These are phyloP conservation scores for Trametopsis cervina DNA, from an alignment of 768 basidiomycete genomes.

Conservation along the genomic window DNA sequence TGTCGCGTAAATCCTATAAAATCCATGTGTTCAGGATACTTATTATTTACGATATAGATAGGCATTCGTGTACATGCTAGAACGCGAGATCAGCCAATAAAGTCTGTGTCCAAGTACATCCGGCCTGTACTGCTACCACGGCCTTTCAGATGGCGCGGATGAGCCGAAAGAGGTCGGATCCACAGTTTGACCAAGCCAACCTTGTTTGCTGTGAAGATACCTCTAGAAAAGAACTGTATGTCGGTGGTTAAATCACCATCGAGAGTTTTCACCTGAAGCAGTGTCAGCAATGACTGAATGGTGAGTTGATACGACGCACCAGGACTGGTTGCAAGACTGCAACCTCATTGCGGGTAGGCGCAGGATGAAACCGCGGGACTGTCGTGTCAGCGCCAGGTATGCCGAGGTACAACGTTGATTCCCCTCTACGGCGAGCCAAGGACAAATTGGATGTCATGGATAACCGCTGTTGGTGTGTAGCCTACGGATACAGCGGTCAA, in stretches of 20 bases:
- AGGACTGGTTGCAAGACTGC: constrained; percentile 87
- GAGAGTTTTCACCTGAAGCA: constrained; percentile 63
- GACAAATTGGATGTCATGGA: constrained; percentile 79
- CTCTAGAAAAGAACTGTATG: constrained; percentile 71
- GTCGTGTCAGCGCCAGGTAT: constrained; percentile 34
- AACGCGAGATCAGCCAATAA: background rate
- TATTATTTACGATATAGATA: no score
- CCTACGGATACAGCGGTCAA: constrained; percentile 20
- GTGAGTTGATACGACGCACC: constrained; percentile 35
- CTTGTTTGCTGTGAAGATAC: constrained; percentile 74
- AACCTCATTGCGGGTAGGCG: constrained; percentile 86
- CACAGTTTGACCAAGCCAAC: constrained; percentile 76
- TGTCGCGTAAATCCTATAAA: no score
- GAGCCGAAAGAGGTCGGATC: constrained; percentile 63
- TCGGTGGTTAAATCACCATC: constrained; percentile 74
- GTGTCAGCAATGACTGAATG: background rate
- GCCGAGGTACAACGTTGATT: constrained; percentile 46
- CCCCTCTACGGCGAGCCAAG: constrained; percentile 48
- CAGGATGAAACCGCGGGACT: constrained; percentile 67
- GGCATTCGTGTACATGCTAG: no score
- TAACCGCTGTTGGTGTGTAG: constrained; percentile 63
- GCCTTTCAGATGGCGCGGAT: constrained; percentile 21
- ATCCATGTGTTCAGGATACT: no score
- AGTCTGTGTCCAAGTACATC: background rate
- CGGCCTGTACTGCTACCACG: constrained; percentile 1